Evolutionary conservation across 1,139 yeast genomes (phyloP), one percentile per base, ranked within the genome.

Genomic region (Taphrina communis): DNA sequence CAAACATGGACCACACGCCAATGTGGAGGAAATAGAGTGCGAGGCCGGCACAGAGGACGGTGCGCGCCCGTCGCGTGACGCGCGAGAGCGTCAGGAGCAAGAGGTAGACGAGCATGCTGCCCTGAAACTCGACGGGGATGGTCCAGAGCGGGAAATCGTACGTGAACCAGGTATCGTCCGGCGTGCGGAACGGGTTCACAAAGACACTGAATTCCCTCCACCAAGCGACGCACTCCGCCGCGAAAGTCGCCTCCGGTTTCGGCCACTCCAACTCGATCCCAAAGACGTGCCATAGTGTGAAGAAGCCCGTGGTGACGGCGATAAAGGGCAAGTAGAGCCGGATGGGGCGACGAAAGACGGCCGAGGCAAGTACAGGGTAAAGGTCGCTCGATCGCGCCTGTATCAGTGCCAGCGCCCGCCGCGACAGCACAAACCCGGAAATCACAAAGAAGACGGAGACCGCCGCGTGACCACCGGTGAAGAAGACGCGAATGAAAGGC

Each of bases 401-500:
- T 4, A 63, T 53, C 39, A 63, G 21, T 21, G 31, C n/a, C 48
- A 63, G 31, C 1, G 67, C 42, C 21, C 67, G 53, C 25, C 38
- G 55, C 36, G 67, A 53, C 25, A 63, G 21, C 19, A 63, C 67
- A 48, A 36, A 53, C 42, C 67, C 67, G 3, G 67, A 63, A 41
- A 63, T 63, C 56, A 63, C 61, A 19, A 63, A 63, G 61, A 63
- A 63, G 19, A 63, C 44, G 39, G 61, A 51, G n/a, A 63, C 67
- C 56, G 59, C 59, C 14, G 61, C 60, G 31, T 57, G 58, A 31
- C 67, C 67, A 25, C 55, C 51, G 31, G 52, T 42, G 39, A 53
- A 19, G 25, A 63, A 55, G 46, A 46, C 59, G 12, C 67, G 67
- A 17, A 63, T 17, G 36, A 63, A 35, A 5, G 67, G 67, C 39